Evolutionary conservation across 2,329 filamentous ascomycete species (phyloP).

Genomic region (Penicillium digitatum): DNA sequence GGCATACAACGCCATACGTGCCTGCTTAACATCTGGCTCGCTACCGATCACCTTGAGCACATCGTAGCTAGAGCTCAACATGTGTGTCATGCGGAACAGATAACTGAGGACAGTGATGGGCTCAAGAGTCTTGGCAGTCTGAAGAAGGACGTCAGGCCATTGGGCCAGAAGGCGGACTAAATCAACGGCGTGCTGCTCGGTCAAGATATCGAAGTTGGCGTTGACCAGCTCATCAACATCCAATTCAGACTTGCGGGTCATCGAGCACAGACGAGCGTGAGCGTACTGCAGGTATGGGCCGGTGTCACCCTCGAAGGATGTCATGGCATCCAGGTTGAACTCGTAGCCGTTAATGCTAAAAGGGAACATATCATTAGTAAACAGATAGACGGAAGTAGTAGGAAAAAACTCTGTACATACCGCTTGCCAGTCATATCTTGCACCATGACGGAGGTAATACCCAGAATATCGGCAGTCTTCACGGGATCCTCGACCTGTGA

Average conservation of each 20-base stretch:
- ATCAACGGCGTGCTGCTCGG: slow-evolving; percentile 59
- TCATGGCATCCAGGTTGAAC: slow-evolving; percentile 64
- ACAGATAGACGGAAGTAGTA: slow-evolving; percentile 34
- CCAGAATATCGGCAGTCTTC: slow-evolving; percentile 77
- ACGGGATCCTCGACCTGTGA: slow-evolving; percentile 79
- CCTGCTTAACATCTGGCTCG: slow-evolving; percentile 55
- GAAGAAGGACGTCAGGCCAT: slow-evolving; percentile 62
- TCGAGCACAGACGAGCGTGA: slow-evolving; percentile 57
- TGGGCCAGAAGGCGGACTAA: slow-evolving; percentile 59
- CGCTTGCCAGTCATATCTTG: slow-evolving; percentile 97
- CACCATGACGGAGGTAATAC: slow-evolving; percentile 94
- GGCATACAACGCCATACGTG: slow-evolving; percentile 60
- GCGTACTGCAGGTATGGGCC: slow-evolving; percentile 64
- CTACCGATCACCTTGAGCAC: slow-evolving; percentile 59
- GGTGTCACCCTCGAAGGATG: slow-evolving; percentile 62
- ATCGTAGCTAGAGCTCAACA: slow-evolving; percentile 59
- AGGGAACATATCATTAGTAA: slow-evolving; percentile 39
- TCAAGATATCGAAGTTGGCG: slow-evolving; percentile 59
- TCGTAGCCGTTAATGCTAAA: slow-evolving; percentile 60
- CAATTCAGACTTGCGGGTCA: slow-evolving; percentile 54
- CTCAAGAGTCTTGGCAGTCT: slow-evolving; percentile 63
- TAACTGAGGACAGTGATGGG: slow-evolving; percentile 64
- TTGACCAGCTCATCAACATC: slow-evolving; percentile 47
- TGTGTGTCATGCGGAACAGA: slow-evolving; percentile 63
- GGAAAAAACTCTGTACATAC: slow-evolving; percentile 42